Evolutionary conservation across 768 basidiomycete species (phyloP), one percentile per base, ranked within the genome.

Genomic region (Russula griseocarnosa): DNA sequence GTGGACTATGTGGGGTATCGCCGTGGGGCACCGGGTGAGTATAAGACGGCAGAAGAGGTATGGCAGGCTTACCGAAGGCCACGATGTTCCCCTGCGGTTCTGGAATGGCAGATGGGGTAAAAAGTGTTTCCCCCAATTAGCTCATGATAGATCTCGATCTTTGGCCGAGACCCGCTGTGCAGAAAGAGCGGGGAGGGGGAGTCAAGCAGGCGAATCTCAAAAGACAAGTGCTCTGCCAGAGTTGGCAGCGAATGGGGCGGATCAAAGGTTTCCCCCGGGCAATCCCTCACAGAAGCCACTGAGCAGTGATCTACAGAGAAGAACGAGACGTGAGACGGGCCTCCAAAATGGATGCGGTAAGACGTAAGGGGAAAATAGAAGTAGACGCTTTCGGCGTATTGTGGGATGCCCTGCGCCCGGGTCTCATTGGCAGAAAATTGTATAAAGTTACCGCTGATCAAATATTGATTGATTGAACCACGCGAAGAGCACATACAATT

Each of bases 381-480:
- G 42, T 6, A 40, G 10, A 28, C 34, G 42, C 24, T 0, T n/a
- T 5, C 16, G 40, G 50, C 14, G n/a, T 24, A 22, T 52, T 42
- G 38, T 30, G 18, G 8, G 6, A 44, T 53, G 24, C 59, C 59
- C 60, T 60, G 5, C 20, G 42, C 38, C 59, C 42, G 42, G 56
- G 30, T 13, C 42, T 46, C 20, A 18, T 46, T 57, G 42, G 28
- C 26, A 30, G 42, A 46, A 58, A 58, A 58, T 24, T 32, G 30
- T 47, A 11, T 34, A 47, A 58, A 46, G n/a, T 10, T 10, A 32
- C 42, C 56, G 56, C 28, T 22, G 56, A 57, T 57, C 56, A 40
- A 40, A 18, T 30, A 32, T 44, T 28, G 24, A 44, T 30, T 32
- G 42, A 26, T 8, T 8, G 24, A 28, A 18, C 32, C 40, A 30